A percentile compares a stretch with the other conserved stretches of the same genome.
Conservation (phyloP, 352 stramenopile genomes). For the Albugo laibachii region DNA sequence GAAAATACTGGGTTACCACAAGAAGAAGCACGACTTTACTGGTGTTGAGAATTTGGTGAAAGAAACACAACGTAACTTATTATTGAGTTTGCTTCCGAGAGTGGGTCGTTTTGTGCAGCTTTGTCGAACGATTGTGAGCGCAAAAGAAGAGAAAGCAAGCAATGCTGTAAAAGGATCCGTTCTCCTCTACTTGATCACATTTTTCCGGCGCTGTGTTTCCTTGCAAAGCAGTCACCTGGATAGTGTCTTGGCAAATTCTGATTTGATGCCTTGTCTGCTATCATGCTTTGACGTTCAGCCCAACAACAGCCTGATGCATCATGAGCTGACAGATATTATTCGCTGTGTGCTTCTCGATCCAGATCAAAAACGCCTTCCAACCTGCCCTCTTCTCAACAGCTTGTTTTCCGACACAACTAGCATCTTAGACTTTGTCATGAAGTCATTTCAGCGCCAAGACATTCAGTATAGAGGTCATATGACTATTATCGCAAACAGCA, state of each 20-base stretch:
- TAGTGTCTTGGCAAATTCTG: constrained; percentile 39
- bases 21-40: constrained; percentile 57
- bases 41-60: constrained; percentile 42
- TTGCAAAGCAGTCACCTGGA: constrained; percentile 56
- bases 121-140: constrained; percentile 29
- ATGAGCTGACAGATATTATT: constrained; percentile 73
- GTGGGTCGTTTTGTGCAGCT: constrained; percentile 65
- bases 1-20: constrained; percentile 68
- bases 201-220: constrained; percentile 67
- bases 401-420: constrained; percentile 50
- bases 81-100: constrained; percentile 31
- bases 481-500: constrained; percentile 78
- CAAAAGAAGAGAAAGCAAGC: constrained; percentile 21
- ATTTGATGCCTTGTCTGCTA: constrained; percentile 65
- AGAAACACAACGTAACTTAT: constrained; percentile 19
- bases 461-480: constrained; percentile 79
- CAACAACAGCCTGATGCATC: constrained; percentile 67
- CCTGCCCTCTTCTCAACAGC: constrained; percentile 57
- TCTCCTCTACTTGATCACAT: constrained; percentile 55
- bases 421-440: constrained; percentile 66
- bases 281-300: constrained; percentile 56
- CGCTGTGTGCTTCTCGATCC: constrained; percentile 71
- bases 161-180: constrained; percentile 47
- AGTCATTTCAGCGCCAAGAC: constrained; percentile 35
- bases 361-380: constrained; percentile 58